These are phyloP conservation scores for Thelephora aurantiotincta DNA, from an alignment of 768 basidiomycete genomes.

Conservation along the genomic window DNA sequence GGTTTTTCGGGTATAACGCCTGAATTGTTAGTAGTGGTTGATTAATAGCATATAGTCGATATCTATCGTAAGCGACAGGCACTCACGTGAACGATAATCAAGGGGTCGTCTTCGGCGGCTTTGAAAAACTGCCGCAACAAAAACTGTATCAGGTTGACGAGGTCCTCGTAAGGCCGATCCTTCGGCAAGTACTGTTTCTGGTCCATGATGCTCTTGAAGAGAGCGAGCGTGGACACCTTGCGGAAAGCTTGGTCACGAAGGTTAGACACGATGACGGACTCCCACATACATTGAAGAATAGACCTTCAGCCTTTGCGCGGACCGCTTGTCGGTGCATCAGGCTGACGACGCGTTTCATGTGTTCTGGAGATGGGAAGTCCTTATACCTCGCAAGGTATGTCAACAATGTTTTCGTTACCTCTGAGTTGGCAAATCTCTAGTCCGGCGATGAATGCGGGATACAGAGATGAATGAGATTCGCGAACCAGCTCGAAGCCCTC, in stretches of 20 bases:
- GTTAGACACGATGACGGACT: constrained; percentile 3
- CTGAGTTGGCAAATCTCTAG: constrained; percentile 83
- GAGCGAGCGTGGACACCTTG: constrained; percentile 78
- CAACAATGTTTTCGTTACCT: constrained; percentile 75
- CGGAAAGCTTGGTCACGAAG: constrained; percentile 5
- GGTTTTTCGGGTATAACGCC: constrained; percentile 86
- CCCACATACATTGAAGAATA: constrained; percentile 77
- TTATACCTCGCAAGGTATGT: constrained; percentile 73
- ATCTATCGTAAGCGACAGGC: constrained; percentile 16
- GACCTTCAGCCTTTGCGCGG: constrained; percentile 80
- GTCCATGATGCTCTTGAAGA: constrained; percentile 80
- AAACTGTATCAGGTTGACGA: constrained; percentile 72
- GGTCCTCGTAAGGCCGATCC: constrained; percentile 70
- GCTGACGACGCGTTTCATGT: constrained; percentile 82
- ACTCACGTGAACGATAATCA: constrained; percentile 76
- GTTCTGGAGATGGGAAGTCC: constrained; percentile 65
- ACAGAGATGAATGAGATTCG: constrained; percentile 13
- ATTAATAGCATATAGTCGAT: background rate
- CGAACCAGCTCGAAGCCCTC: constrained; percentile 77
- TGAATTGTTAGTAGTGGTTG: constrained; percentile 17
- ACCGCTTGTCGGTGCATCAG: constrained; percentile 87
- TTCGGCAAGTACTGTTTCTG: constrained; percentile 70
- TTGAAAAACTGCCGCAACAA: constrained; percentile 93
- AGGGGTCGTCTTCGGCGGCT: constrained; percentile 65
- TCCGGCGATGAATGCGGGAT: background rate